Conservation (phyloP, 2,329 filamentous ascomycete genomes). For the Saccharata proteae region DNA sequence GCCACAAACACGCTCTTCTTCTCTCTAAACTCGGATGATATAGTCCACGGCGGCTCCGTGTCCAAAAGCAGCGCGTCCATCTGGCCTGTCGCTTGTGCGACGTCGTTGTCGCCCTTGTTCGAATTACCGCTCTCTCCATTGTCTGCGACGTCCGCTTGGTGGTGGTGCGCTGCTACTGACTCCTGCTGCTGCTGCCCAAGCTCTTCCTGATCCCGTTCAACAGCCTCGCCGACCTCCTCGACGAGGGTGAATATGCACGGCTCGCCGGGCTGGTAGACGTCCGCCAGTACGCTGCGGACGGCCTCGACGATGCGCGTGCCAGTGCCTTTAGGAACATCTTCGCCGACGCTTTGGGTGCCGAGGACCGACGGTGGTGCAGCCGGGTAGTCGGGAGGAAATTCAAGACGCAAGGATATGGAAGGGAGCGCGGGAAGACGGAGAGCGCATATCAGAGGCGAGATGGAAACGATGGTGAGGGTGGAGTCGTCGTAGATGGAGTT, state of each 20-base stretch:
- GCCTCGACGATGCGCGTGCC: slow-evolving; percentile 59
- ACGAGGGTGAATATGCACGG: slow-evolving; percentile 90
- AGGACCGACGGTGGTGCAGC: slow-evolving; percentile 58
- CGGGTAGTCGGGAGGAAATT: slow-evolving; percentile 66
- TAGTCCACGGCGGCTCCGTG: slow-evolving; percentile 51
- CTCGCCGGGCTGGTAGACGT: slow-evolving; percentile 58
- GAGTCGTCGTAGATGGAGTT: slow-evolving; percentile 70
- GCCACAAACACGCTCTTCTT: slow-evolving; percentile 84
- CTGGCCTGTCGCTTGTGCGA: slow-evolving; percentile 9
- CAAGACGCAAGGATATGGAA: slow-evolving; percentile 42
- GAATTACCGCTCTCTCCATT: background rate
- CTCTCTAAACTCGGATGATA: slow-evolving; percentile 64
- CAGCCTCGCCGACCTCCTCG: slow-evolving; percentile 44
- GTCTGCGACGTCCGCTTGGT: slow-evolving; percentile 7
- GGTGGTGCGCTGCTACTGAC: slow-evolving; percentile 15
- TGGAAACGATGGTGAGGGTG: slow-evolving; percentile 21
- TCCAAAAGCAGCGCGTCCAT: slow-evolving; percentile 25
- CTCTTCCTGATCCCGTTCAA: slow-evolving; percentile 38
- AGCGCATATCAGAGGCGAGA: slow-evolving; percentile 36
- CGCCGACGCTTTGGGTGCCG: slow-evolving; percentile 67
- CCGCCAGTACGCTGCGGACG: slow-evolving; percentile 53
- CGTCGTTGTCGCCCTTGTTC: slow-evolving; percentile 18
- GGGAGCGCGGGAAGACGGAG: slow-evolving; percentile 56
- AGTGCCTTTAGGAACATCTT: slow-evolving; percentile 54
- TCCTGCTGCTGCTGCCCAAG: slow-evolving; percentile 13